A percentile compares a stretch with the other conserved stretches of the same genome.
phyloP scores from a whole-genome alignment of 2,329 filamentous ascomycete species.

The Metarhizium album region DNA sequence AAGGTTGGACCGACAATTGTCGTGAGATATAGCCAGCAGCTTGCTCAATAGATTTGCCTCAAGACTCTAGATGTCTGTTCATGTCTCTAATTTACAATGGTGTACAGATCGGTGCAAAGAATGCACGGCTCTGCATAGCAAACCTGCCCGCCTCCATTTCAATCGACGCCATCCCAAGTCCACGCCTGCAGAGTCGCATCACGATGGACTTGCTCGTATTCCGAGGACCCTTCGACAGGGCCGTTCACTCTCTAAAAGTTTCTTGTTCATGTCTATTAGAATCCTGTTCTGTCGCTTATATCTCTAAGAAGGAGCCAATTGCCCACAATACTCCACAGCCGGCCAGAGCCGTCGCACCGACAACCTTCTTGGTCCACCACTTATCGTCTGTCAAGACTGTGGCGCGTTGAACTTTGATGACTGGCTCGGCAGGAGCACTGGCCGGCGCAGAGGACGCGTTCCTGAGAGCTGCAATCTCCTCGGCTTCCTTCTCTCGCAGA shows the following conservation, averaged over 20 bases:
- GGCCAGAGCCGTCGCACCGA: slow-evolving; percentile 51
- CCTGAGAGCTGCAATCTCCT: slow-evolving; percentile 25
- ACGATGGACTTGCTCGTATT: not conserved
- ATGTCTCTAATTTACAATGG: not conserved
- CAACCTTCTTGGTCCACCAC: slow-evolving; percentile 56
- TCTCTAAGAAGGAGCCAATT: slow-evolving; percentile 41
- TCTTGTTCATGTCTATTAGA: not conserved
- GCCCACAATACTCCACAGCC: slow-evolving; percentile 51
- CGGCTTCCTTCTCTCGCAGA: slow-evolving; percentile 37
- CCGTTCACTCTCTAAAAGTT: not conserved
- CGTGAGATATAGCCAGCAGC: not conserved
- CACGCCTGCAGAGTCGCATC: not conserved
- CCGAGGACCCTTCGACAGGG: not conserved
- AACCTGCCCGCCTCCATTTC: not conserved
- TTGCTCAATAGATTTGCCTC: not conserved
- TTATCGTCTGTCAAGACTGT: slow-evolving; percentile 55
- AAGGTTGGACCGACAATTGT: not conserved
- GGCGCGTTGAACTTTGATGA: slow-evolving; percentile 25
- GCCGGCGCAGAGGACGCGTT: slow-evolving; percentile 18
- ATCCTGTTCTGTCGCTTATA: slow-evolving; percentile 1
- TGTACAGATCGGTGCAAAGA: slow-evolving; percentile 1
- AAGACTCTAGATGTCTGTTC: not conserved
- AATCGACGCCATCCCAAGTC: not conserved
- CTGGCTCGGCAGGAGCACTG: slow-evolving; percentile 17
- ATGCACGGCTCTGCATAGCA: not conserved